A percentile compares a stretch with the other conserved stretches of the same genome.
Evolutionary conservation across 768 basidiomycete genomes (phyloP).

Genomic region (Suillus subluteus): DNA sequence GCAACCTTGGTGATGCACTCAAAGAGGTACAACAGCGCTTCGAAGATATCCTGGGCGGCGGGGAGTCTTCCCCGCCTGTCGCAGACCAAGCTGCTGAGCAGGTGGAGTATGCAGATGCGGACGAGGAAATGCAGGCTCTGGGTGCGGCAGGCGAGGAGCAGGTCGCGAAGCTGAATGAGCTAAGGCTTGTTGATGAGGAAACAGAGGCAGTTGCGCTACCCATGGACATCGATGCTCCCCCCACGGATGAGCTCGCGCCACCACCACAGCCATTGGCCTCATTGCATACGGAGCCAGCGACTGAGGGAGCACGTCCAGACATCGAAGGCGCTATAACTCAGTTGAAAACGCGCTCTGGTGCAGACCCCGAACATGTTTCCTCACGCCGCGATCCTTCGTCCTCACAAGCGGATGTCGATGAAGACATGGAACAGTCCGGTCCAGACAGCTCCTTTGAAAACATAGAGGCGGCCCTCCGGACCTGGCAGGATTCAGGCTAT

Average conservation of each 20-base stretch:
- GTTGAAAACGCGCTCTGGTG: constrained; percentile 23
- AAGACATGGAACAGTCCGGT: constrained; percentile 23
- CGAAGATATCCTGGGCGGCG: constrained; percentile 70
- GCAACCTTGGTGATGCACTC: constrained; percentile 82
- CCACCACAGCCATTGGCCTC: constrained; percentile 25
- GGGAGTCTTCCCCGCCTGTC: constrained; percentile 36
- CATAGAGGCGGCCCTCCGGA: constrained; percentile 29
- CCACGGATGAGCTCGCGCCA: constrained; percentile 25
- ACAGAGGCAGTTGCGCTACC: constrained; percentile 37
- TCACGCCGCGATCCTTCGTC: constrained; percentile 29
- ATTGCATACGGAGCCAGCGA: constrained; percentile 32
- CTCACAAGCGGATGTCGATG: constrained; percentile 36
- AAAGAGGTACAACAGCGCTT: constrained; percentile 83
- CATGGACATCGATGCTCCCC: constrained; percentile 57
- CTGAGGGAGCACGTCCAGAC: constrained; percentile 31
- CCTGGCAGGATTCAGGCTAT: constrained; percentile 44
- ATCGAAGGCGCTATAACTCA: constrained; percentile 54
- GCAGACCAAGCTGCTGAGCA: constrained; percentile 47
- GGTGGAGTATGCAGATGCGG: constrained; percentile 79
- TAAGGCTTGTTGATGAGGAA: constrained; percentile 73
- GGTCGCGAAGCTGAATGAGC: constrained; percentile 77
- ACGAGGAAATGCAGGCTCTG: constrained; percentile 83
- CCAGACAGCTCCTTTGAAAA: constrained; percentile 19
- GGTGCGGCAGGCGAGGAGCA: constrained; percentile 87
- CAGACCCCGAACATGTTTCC: constrained; percentile 10